phyloP scores from a whole-genome alignment of 2,329 filamentous ascomycete genomes.

The Teratosphaeria viscida region DNA sequence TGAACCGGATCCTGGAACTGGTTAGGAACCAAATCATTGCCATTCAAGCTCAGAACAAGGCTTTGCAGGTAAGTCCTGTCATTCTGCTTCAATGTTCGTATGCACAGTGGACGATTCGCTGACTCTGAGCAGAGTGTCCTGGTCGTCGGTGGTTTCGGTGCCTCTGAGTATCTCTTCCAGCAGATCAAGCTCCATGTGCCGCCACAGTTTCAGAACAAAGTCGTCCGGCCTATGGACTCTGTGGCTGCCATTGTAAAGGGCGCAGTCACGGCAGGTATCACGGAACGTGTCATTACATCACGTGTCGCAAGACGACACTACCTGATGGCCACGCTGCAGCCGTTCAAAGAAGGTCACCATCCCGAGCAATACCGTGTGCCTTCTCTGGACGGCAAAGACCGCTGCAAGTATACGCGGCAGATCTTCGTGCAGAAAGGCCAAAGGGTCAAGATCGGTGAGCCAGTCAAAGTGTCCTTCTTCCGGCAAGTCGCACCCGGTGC shows the following conservation, averaged over 20 bases:
- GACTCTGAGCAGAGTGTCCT: slow-evolving; percentile 60
- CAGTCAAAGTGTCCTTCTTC: slow-evolving; percentile 98
- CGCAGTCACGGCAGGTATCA: slow-evolving; percentile 94
- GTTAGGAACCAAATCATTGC: slow-evolving; percentile 98
- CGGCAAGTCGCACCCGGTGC: slow-evolving; percentile 92
- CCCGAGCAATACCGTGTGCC: slow-evolving; percentile 97
- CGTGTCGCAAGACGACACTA: slow-evolving; percentile 96
- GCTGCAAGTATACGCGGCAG: slow-evolving; percentile 96
- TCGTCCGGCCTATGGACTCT: slow-evolving; percentile 96
- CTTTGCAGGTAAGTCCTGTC: slow-evolving; percentile 54
- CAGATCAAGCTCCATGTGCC: slow-evolving; percentile 98
- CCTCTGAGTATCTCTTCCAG: slow-evolving; percentile 97
- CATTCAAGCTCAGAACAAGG: slow-evolving; percentile 92
- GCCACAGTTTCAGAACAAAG: slow-evolving; percentile 96
- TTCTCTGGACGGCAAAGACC: slow-evolving; percentile 89
- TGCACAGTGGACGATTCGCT: slow-evolving; percentile 10
- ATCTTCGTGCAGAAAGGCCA: slow-evolving; percentile 99
- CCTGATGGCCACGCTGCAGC: slow-evolving; percentile 96
- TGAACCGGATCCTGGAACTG: slow-evolving; percentile 90
- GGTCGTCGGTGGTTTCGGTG: slow-evolving; percentile 95
- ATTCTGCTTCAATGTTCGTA: neutral
- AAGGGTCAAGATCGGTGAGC: slow-evolving; percentile 97
- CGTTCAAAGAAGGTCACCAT: slow-evolving; percentile 98
- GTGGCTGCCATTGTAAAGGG: slow-evolving; percentile 98
- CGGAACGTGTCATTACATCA: slow-evolving; percentile 90